Evolutionary conservation across 2,329 filamentous ascomycete species (phyloP), one percentile per base, ranked within the genome.

Genomic region (Hymenotorrendiella dingleyae): DNA sequence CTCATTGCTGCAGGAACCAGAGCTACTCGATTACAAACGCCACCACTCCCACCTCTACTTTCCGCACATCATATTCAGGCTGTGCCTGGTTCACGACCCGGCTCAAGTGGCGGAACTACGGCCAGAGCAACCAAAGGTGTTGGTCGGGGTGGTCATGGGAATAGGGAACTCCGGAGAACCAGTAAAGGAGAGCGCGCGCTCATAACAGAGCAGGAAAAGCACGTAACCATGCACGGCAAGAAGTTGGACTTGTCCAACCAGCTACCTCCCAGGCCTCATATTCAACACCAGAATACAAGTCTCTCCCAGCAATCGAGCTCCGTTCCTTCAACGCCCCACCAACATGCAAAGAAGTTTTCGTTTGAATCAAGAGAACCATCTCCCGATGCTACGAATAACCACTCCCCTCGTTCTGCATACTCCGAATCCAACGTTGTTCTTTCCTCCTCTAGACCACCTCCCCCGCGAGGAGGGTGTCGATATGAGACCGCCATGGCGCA

Each of bases 251-350:
- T 57, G 42, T 46, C 52, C 19, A 54, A 55, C 45, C 51, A 55
- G 36, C 50, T 55, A 19, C 55, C 58, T 23, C 34, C 53, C 40
- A 52, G 55, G 54, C 53, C 57, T 47, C 50, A 56, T 35, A 54
- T 55, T 52, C 67, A 61, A 67, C 73, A 52, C 67, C 72, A 46
- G 66, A 73, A 49, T 65, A 77, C 52, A 52, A 62, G 35, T 51
- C 66, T 67, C 45, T 75, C 72, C 35, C 79, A 80, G 40, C 78
- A 94, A 61, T 94, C 91, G 19, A 94, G 76, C 62, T 97, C 91
- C 7, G 86, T 96, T 36, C 91, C 91, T 1, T 94, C 91, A 1
- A 97, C 91, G 3, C 93, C 91, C 7, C 86, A 91, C 59, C 90
- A 96, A 63, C 84, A 86, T 65, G 80, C 89, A 52, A 81, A 88